phyloP scores from a whole-genome alignment of 805 yeast species.

The Nakazawaea wyomingensis region DNA sequence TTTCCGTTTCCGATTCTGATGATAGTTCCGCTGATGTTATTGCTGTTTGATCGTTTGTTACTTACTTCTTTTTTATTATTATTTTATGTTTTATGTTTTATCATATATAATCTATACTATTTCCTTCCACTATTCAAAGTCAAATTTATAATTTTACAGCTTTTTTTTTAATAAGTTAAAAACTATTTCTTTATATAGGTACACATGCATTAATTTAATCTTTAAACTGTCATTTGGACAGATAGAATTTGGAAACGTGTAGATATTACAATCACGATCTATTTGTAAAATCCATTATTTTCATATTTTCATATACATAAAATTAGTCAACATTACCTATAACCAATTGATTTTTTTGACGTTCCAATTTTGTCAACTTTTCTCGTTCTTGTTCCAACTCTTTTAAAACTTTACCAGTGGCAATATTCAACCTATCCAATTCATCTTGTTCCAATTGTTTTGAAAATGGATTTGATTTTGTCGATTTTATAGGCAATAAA shows the following conservation, averaged over 20 bases:
- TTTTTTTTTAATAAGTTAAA: too few relatives aligned
- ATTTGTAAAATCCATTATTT: too few relatives aligned
- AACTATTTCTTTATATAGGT: too few relatives aligned
- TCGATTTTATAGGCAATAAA: constrained; percentile 33
- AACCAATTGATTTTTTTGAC: constrained; percentile 23
- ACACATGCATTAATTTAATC: too few relatives aligned
- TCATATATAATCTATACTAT: too few relatives aligned
- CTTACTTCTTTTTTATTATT: neutral
- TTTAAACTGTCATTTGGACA: too few relatives aligned
- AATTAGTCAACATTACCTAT: neutral
- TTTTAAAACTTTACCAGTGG: constrained; percentile 23
- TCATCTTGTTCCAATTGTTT: constrained; percentile 63
- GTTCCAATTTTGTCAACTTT: constrained; percentile 25
- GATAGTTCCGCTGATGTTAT: neutral
- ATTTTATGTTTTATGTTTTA: too few relatives aligned
- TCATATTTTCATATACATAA: too few relatives aligned
- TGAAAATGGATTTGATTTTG: constrained; percentile 22
- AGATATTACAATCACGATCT: too few relatives aligned
- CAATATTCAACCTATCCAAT: constrained; percentile 44
- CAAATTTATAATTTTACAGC: too few relatives aligned
- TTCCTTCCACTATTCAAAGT: too few relatives aligned
- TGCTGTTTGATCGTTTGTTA: neutral
- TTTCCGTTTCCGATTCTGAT: neutral
- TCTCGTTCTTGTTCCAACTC: constrained; percentile 20
- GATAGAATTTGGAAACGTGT: too few relatives aligned